Evolutionary conservation across 1,284 basidiomycete genomes (phyloP).

Genomic region (Pulchroboletus neoregius): DNA sequence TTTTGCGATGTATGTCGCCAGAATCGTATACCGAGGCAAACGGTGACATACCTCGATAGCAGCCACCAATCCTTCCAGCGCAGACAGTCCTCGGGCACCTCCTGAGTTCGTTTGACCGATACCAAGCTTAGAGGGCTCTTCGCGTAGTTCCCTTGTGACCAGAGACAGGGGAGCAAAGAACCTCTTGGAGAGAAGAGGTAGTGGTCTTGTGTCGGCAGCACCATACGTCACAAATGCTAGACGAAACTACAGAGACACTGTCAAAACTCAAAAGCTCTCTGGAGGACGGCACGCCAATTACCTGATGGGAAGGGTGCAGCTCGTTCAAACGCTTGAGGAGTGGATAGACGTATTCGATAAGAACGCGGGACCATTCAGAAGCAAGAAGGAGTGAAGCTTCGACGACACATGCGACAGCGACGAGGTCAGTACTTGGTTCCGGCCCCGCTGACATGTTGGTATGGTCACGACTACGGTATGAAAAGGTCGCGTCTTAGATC

Average conservation of each 20-base stretch:
- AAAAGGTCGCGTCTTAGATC: background rate
- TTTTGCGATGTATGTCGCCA: background rate
- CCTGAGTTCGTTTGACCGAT: constrained; percentile 53
- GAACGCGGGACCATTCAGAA: constrained; percentile 48
- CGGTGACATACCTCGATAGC: constrained; percentile 56
- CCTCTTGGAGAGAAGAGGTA: constrained; percentile 51
- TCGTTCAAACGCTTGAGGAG: constrained; percentile 54
- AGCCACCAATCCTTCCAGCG: constrained; percentile 66
- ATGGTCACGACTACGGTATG: background rate
- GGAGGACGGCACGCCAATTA: constrained; percentile 19
- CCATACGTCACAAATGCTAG: constrained; percentile 57
- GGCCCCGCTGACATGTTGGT: constrained; percentile 21
- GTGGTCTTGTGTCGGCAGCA: constrained; percentile 46
- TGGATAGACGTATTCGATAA: constrained; percentile 47
- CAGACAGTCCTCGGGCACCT: constrained; percentile 55
- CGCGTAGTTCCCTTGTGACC: constrained; percentile 45
- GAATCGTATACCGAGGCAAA: background rate
- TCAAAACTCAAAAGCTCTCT: constrained; percentile 7
- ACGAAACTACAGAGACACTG: constrained; percentile 39
- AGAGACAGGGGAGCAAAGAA: constrained; percentile 47
- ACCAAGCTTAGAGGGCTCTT: constrained; percentile 47
- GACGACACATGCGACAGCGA: constrained; percentile 57
- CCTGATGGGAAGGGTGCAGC: constrained; percentile 33
- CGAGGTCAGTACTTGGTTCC: constrained; percentile 28
- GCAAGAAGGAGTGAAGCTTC: constrained; percentile 59